Base-by-base conservation (phyloP, 1,139 yeast species). In the Lodderomyces oxycetoniae region DNA sequence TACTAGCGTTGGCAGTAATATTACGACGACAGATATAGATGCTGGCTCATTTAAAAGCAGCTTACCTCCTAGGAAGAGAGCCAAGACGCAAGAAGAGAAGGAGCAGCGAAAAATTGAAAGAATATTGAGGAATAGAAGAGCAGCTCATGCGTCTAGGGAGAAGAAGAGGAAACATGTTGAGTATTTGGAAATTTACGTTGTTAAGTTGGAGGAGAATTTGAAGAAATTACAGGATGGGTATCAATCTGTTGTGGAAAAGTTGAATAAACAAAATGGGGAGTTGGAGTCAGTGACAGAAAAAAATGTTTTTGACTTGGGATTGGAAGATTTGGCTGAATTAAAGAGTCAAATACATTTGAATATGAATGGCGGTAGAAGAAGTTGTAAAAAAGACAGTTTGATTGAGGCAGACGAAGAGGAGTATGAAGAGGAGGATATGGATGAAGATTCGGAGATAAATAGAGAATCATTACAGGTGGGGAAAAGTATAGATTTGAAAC, bases 91-190 rank as follows among this genome's bases (percentile, higher is more conserved):
- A 50, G 96, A 89, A 60, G 98, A 91, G 63, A 91, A 89, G 65
- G 97, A 91, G 61, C 96, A 89, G 61, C 81, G 98, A 44, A 75
- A 96, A 36, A 78, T 89, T 35, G 97, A 91, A 62, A 71, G 98
- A 39, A 88, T 91, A 37, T 70, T 91, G 55, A 76, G 98, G 55
- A 91, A 91, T 59, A 77, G 98, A 52, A 83, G 91, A 55, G 97
- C 98, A 16, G 98, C 98, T 30, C 97, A 91, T 57, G 95, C 95
- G 32, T 85, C 95, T 21, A 77, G 98, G 46, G 98, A 91, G 56
- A 89, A 89, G 77, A 91, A 91, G 74, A 77, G 97, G 54, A 78
- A 80, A 55, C 95, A 89, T 56, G 83, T 91, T 41, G 95, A 88
- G 58, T 79, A 78, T 46, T 71, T 91, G 48, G 97, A 91, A 63